Conservation (phyloP, 2,329 filamentous ascomycete species). For the Fusarium sp. region DNA sequence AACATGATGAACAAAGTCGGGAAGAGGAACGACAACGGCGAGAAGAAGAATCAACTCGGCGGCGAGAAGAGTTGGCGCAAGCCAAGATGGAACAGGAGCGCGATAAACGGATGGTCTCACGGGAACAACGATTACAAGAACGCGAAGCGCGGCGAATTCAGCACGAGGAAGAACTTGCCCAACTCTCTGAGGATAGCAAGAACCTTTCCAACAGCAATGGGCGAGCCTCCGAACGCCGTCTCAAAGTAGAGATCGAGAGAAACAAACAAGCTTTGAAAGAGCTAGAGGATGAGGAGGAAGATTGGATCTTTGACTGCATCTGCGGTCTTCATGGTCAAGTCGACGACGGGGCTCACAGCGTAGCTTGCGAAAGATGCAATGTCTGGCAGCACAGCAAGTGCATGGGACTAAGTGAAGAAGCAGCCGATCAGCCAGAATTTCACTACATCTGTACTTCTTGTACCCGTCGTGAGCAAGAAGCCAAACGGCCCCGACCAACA, state of each 20-base stretch:
- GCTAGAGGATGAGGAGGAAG: conserved; percentile 78
- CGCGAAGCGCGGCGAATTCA: conserved; percentile 85
- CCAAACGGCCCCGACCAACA: conserved; percentile 64
- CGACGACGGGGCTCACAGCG: conserved; percentile 92
- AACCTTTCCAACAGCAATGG: conserved; percentile 65
- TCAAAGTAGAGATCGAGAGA: conserved; percentile 85
- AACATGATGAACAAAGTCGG: conserved; percentile 75
- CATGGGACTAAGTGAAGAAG: conserved; percentile 79
- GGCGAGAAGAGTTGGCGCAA: conserved; percentile 73
- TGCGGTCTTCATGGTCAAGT: conserved; percentile 93
- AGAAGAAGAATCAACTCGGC: conserved; percentile 71
- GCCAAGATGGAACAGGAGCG: conserved; percentile 75
- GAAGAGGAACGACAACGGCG: conserved; percentile 69
- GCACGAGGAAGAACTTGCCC: conserved; percentile 85
- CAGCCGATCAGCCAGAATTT: conserved; percentile 88
- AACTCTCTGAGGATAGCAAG: conserved; percentile 80
- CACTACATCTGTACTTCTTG: conserved; percentile 87
- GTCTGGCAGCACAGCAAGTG: conserved; percentile 98
- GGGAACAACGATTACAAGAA: conserved; percentile 87
- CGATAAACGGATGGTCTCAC: conserved; percentile 81
- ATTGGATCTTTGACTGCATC: conserved; percentile 95
- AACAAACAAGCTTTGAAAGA: conserved; percentile 81
- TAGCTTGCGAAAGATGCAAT: conserved; percentile 93
- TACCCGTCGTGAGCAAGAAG: conserved; percentile 72
- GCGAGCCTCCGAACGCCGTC: conserved; percentile 80